Evolutionary conservation across 768 basidiomycete genomes (phyloP).

Genomic region (Crucibulum laeve): DNA sequence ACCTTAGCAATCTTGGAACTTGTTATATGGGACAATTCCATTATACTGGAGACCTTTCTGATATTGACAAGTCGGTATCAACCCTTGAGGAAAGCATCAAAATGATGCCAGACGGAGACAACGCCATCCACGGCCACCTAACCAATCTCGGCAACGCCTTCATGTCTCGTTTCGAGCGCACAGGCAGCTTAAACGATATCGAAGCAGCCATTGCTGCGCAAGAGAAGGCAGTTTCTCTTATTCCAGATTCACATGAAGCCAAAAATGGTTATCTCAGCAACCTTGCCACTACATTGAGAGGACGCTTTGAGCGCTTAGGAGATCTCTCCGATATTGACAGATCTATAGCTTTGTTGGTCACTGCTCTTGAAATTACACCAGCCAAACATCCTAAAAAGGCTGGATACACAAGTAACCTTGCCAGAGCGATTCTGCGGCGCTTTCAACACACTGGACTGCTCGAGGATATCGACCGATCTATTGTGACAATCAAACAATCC

Average conservation of each 20-base stretch:
- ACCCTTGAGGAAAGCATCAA: background rate
- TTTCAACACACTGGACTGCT: background rate
- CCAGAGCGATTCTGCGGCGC: background rate
- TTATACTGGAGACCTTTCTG: conserved; percentile 1
- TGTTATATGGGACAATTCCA: conserved; percentile 3
- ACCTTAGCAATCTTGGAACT: conserved; percentile 3
- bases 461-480: background rate
- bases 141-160: conserved; percentile 2
- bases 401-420: background rate
- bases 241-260: too few relatives aligned
- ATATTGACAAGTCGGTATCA: conserved; percentile 1
- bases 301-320: background rate
- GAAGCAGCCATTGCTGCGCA: conserved; percentile 2
- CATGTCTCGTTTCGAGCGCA: conserved; percentile 3
- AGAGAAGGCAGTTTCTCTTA: conserved; percentile 6
- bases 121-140: background rate
- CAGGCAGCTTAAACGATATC: conserved; percentile 5
- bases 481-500: background rate
- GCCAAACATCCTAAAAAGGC: background rate
- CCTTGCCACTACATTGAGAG: background rate
- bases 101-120: too few relatives aligned
- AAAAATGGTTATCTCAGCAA: too few relatives aligned
- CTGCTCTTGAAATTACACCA: background rate
- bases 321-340: background rate
- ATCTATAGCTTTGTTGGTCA: background rate